Base-by-base conservation (phyloP, 345 rosid species). In the Clausena lansium region DNA sequence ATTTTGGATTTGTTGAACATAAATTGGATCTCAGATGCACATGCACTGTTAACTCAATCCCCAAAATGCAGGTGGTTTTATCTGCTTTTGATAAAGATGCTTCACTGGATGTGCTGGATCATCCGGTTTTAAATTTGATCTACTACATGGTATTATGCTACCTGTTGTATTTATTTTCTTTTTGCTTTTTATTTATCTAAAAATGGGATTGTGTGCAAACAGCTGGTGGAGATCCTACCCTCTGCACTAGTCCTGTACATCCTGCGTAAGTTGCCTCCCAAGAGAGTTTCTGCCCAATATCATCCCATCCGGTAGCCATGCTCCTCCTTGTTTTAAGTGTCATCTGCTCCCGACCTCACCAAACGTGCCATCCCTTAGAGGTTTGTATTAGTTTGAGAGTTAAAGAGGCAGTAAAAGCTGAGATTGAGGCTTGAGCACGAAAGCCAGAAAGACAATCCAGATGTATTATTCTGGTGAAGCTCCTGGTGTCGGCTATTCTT, bases 141-240 rank as follows among this genome's bases (percentile, higher is more conserved):
- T 97, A 91, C 86, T 97, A 94, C 85, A 86, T 84, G 95, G 99
- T 94, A 89, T 69, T 73, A 32, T 65, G 69, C 83, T 69, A 35
- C 68, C 2, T 24, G 2, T 4, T 52, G 66, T 67, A 6, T 55
- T 67, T 69, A 24, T 13, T 74, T 62, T 14, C 28, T 17, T n/a
- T 52, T 65, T 24, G 50, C 7, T 58, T 52, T 11, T 38, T 70
- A 45, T 45, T 9, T 52, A 20, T 58, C 75, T 80, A 27, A 71
- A 15, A 35, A 14, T 71, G 41, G 9, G 38, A 39, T 77, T 38
- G 6, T 77, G 30, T 71, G 72, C 65, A 70, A 83, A 86, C 94
- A 97, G 98, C 82, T 97, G 52, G 98, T 89, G 17, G 99, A 97
- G 93, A 93, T 97, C 76, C 90, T 94, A 67, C 99, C 99, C 74